phyloP scores from a whole-genome alignment of 192 early-diverging fungal species.

The Cladochytrium replicatum region DNA sequence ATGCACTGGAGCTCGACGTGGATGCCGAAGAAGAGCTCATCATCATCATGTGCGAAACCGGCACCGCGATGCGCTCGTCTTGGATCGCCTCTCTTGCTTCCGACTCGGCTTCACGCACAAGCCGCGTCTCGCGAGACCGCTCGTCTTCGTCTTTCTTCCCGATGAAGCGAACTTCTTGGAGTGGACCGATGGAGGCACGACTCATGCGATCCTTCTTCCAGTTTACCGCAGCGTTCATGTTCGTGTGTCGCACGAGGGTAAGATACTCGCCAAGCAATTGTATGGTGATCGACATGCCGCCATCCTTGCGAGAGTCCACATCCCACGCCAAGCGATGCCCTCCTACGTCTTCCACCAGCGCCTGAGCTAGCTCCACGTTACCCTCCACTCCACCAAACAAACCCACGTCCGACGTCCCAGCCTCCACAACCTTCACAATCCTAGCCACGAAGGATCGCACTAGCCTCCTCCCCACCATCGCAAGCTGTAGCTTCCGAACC shows the following conservation, averaged over 20 bases:
- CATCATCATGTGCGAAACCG: too few relatives aligned
- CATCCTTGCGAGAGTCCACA: not conserved
- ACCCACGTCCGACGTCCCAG: not conserved
- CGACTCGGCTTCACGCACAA: not conserved
- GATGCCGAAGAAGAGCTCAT: slow-evolving; percentile 2
- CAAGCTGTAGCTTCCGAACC: not conserved
- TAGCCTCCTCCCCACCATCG: not conserved
- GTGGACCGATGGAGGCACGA: not conserved
- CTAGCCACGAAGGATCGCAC: not conserved
- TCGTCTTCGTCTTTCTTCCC: not conserved
- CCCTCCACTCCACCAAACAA: not conserved
- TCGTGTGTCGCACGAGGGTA: not conserved
- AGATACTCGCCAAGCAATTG: too few relatives aligned
- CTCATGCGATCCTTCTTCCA: not conserved
- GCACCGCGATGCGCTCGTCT: not conserved
- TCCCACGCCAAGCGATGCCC: not conserved
- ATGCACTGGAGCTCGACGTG: slow-evolving; percentile 1
- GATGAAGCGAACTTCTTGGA: not conserved
- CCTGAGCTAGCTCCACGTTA: not conserved
- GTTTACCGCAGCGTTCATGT: not conserved
- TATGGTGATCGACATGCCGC: not conserved
- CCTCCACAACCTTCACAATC: slow-evolving; percentile 24
- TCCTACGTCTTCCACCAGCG: not conserved
- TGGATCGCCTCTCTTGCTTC: not conserved
- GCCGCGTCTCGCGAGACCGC: not conserved